phyloP scores from a whole-genome alignment of 1,284 basidiomycete genomes.

The Rhodotorula mucilaginosa region DNA sequence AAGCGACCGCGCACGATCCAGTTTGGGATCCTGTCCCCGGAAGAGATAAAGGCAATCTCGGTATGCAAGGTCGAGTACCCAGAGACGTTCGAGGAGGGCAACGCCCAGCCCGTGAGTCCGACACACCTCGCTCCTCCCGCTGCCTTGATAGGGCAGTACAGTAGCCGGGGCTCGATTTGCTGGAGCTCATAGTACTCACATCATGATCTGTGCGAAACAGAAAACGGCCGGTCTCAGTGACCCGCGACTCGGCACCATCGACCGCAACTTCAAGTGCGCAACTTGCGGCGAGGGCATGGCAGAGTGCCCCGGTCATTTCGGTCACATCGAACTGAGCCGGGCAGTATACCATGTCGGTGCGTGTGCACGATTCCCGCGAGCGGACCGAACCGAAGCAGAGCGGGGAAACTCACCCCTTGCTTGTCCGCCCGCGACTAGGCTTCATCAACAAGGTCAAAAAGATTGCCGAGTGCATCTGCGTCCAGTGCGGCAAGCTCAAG shows the following conservation, averaged over 20 bases:
- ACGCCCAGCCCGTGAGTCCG: constrained; percentile 45
- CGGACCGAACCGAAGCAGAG: neutral
- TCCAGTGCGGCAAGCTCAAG: constrained; percentile 97
- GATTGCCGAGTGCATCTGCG: constrained; percentile 97
- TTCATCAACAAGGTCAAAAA: constrained; percentile 99
- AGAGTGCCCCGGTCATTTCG: constrained; percentile 97
- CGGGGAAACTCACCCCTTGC: constrained; percentile 2
- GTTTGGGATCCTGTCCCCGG: constrained; percentile 98
- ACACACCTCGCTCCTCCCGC: too few relatives aligned
- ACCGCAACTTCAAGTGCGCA: constrained; percentile 99
- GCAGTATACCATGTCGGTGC: constrained; percentile 94
- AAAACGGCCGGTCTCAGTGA: constrained; percentile 95
- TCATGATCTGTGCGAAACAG: constrained; percentile 48
- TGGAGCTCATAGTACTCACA: too few relatives aligned
- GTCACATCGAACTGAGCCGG: constrained; percentile 93
- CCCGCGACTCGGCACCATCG: constrained; percentile 94
- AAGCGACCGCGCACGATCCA: constrained; percentile 61
- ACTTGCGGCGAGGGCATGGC: constrained; percentile 99
- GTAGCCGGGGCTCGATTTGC: neutral
- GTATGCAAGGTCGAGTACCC: constrained; percentile 94
- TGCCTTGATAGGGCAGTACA: too few relatives aligned
- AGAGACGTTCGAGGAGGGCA: constrained; percentile 94
- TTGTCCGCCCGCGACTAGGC: constrained; percentile 57
- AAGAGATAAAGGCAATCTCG: constrained; percentile 82
- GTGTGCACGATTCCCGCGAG: neutral